Base-by-base conservation (phyloP, 2,329 filamentous ascomycete species). In the Fusarium falciforme region DNA sequence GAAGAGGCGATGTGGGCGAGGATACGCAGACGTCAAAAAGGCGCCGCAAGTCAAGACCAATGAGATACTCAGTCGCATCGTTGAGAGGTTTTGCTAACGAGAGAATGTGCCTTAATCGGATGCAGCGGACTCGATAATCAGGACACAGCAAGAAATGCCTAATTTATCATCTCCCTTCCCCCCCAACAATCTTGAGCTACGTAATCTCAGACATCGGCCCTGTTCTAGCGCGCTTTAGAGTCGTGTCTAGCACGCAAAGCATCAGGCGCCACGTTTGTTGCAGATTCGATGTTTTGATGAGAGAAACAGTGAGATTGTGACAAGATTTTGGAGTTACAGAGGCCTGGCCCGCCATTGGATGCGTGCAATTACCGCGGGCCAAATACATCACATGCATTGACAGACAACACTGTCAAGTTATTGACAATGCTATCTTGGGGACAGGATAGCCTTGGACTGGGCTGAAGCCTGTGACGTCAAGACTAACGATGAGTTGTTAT, bases 141-240 rank as follows among this genome's bases (percentile, higher is more conserved):
- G 17, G 27, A 31, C 17, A 20, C 6, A 6, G 7, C 1, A 31
- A 33, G 49, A 31, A 33, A 54, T 54, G 49, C 4, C 4, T 1
- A 1, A 29, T 14, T 33, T 14, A 33, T 54, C 27, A 5, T 31
- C 47, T 52, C 47, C 47, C 27, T 52, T 52, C 9, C 20, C 20
- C 27, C 17, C 17, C 17, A 20, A 20, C 27, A 54, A 29, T 33
- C 49, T 54, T 33, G 27, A 54, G 49, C 49, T 54, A 54, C 49
- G 49, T 54, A 54, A 54, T 54, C 49, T 54, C 14, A 33, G 17
- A 54, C 49, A 54, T 54, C 49, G 27, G 27, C 27, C 49, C 49
- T 54, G 49, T 33, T 33, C 27, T 14, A n/a, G 47, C 17, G 25
- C 10, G 4, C 27, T 9, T 9, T 14, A n/a, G 27, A 2, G 17